A percentile compares a stretch with the other conserved stretches of the same genome.
Conservation (phyloP, 139 green algal species). For the Chlamydomonas asymmetrica region DNA sequence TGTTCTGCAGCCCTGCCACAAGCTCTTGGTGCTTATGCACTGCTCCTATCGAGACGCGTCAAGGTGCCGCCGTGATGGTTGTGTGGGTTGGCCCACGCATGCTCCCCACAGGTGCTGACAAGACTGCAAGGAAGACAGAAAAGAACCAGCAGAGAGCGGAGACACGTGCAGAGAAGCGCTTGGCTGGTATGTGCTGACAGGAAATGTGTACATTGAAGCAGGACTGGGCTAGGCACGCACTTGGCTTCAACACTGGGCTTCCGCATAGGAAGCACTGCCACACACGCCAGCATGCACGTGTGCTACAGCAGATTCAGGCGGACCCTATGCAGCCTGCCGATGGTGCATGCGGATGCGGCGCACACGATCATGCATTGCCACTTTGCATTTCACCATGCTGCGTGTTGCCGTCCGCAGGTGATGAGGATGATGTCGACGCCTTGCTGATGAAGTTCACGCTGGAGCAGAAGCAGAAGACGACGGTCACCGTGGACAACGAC, state of each 20-base stretch:
- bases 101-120: conserved; percentile 61
- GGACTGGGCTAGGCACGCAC: conserved; percentile 7
- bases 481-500: conserved; percentile 59
- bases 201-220: conserved; percentile 22
- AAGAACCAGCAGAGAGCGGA: conserved; percentile 75
- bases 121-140: conserved; percentile 83
- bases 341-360: too few relatives aligned
- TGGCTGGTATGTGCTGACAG: conserved; percentile 10
- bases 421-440: conserved; percentile 91
- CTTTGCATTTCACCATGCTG: too few relatives aligned
- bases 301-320: too few relatives aligned
- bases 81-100: conserved; percentile 20
- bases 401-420: too few relatives aligned
- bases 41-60: too few relatives aligned
- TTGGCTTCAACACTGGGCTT: too few relatives aligned
- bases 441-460: conserved; percentile 75
- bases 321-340: too few relatives aligned
- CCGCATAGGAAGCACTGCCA: too few relatives aligned
- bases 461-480: conserved; percentile 57
- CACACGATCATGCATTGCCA: too few relatives aligned
- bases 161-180: conserved; percentile 42
- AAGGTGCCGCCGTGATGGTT: not conserved
- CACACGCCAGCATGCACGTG: too few relatives aligned
- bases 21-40: too few relatives aligned
- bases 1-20: too few relatives aligned